Percentiles rank a stretch among this genome's conserved stretches.
phyloP scores from a whole-genome alignment of 371 early-diverging fungal genomes.

The Mortierella sp. region DNA sequence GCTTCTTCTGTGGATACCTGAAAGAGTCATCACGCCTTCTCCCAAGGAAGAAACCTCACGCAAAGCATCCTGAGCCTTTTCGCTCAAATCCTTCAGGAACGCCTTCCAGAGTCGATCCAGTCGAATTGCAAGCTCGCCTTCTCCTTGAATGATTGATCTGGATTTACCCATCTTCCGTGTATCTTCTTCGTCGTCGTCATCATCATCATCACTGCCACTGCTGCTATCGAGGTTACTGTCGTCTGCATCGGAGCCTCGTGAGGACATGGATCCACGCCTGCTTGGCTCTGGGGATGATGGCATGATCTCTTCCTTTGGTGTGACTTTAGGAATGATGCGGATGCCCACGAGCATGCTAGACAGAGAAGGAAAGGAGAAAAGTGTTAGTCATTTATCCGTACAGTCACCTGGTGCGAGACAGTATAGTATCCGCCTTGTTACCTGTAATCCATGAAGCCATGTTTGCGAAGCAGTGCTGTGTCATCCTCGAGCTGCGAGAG shows the following conservation, averaged over 20 bases:
- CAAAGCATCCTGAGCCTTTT: constrained; percentile 23
- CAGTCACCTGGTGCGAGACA: not conserved
- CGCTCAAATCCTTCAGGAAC: constrained; percentile 18
- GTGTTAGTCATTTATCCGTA: not conserved
- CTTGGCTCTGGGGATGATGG: constrained; percentile 4
- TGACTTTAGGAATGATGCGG: constrained; percentile 30
- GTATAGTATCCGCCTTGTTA: constrained; percentile 1
- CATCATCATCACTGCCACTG: not conserved
- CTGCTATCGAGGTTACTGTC: constrained; percentile 23
- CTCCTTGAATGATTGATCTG: too few species aligned
- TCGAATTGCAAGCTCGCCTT: constrained; percentile 7
- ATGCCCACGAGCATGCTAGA: constrained; percentile 47
- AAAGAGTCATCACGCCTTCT: constrained; percentile 17
- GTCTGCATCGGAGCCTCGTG: constrained; percentile 39
- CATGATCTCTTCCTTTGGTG: not conserved
- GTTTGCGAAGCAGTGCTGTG: constrained; percentile 56
- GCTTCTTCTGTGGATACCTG: too few species aligned
- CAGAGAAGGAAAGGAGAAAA: not conserved
- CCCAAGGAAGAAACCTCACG: constrained; percentile 16
- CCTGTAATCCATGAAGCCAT: constrained; percentile 72
- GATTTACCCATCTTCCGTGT: too few species aligned
- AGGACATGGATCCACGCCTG: constrained; percentile 20
- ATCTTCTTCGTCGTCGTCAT: not conserved
- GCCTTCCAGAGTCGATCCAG: constrained; percentile 15
- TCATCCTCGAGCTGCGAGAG: constrained; percentile 59